A percentile compares a stretch with the other conserved stretches of the same genome.
These are phyloP conservation scores for Ophiostoma sp. DNA, from an alignment of 2,329 filamentous ascomycete genomes.

Conservation along the genomic window DNA sequence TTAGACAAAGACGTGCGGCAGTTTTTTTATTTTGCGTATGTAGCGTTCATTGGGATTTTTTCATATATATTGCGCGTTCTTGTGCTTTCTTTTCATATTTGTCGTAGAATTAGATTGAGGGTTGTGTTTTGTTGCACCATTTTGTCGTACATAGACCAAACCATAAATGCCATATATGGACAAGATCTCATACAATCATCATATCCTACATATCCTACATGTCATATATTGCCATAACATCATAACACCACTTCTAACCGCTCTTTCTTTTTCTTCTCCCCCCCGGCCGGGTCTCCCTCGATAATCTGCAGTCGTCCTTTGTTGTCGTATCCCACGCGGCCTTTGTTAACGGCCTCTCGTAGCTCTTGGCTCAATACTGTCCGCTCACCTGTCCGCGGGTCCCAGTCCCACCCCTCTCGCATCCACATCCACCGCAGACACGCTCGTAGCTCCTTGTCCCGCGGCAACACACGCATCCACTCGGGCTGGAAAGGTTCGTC, in stretches of 20 bases:
- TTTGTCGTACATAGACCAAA: neutral
- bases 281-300: neutral
- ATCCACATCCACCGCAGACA: constrained; percentile 92
- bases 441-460: constrained; percentile 85
- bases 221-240: neutral
- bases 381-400: constrained; percentile 67
- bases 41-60: neutral
- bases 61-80: neutral
- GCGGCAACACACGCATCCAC: constrained; percentile 82
- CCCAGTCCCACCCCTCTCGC: constrained; percentile 80
- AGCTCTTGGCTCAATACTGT: constrained; percentile 54
- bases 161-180: neutral
- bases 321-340: constrained; percentile 58
- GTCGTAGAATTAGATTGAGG: neutral
- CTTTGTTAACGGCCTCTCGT: constrained; percentile 57
- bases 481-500: constrained; percentile 68
- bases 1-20: constrained; percentile 29
- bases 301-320: constrained; percentile 43
- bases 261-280: neutral
- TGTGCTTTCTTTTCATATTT: neutral
- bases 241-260: neutral
- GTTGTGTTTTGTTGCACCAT: neutral
- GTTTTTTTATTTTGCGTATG: neutral
- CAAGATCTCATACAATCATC: neutral
- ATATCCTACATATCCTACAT: neutral